Evolutionary conservation across 2,329 filamentous ascomycete genomes (phyloP).

Genomic region (Emericellopsis atlantica): DNA sequence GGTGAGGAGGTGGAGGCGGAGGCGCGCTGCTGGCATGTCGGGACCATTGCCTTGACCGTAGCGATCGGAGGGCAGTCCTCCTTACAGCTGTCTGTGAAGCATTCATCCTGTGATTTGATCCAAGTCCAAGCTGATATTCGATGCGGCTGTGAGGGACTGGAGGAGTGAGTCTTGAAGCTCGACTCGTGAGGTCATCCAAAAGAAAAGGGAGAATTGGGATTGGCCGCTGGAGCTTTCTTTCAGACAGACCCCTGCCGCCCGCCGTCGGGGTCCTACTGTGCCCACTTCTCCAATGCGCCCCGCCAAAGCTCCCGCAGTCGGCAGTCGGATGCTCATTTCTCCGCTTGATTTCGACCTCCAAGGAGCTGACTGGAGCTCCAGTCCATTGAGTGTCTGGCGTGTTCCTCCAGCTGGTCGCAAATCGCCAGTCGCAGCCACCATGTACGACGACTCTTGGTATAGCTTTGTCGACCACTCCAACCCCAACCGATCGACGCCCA

Average conservation of each 20-base stretch:
- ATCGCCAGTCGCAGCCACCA: slow-evolving; percentile 19
- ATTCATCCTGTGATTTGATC: slow-evolving; percentile 13
- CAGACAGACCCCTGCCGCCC: not conserved
- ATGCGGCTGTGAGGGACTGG: no score
- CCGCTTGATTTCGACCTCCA: not conserved
- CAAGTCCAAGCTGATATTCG: no score
- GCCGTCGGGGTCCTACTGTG: no score
- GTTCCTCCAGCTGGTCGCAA: not conserved
- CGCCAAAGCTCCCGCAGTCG: no score
- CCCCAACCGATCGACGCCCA: slow-evolving; percentile 29
- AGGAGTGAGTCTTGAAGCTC: not conserved
- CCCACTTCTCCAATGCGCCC: no score
- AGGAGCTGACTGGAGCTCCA: no score
- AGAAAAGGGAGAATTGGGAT: slow-evolving; percentile 1
- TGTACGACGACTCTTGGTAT: slow-evolving; percentile 83
- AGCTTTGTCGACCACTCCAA: slow-evolving; percentile 41
- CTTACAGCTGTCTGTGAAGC: slow-evolving; percentile 14
- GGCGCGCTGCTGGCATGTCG: slow-evolving; percentile 13
- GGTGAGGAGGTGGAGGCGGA: slow-evolving; percentile 6
- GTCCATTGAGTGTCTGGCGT: no score
- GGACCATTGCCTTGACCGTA: slow-evolving; percentile 14
- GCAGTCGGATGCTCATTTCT: not conserved
- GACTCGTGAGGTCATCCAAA: slow-evolving; percentile 2
- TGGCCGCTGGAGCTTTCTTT: not conserved
- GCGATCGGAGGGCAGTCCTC: slow-evolving; percentile 9